Evolutionary conservation across 1,139 yeast genomes (phyloP).

Genomic region (Zygoascus hellenicus): DNA sequence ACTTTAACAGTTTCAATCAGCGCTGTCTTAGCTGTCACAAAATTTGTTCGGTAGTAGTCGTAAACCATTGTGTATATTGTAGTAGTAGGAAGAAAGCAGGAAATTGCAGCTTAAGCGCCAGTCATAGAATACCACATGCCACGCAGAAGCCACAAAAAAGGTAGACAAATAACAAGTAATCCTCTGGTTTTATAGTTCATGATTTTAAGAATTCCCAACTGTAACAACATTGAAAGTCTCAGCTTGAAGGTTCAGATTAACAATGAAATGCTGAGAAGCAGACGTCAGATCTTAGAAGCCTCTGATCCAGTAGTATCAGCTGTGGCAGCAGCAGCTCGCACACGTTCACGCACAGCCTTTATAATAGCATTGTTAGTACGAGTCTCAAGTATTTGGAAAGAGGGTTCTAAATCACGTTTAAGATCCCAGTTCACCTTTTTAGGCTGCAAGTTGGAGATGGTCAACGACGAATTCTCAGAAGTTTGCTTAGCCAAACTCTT

Average conservation of each 20-base stretch:
- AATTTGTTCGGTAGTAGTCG: neutral
- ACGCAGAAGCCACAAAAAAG: too few species aligned
- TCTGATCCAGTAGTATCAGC: too few species aligned
- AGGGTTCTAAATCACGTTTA: constrained; percentile 36
- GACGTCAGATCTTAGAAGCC: too few species aligned
- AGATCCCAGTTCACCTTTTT: constrained; percentile 38
- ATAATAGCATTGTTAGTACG: constrained; percentile 39
- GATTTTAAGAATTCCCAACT: too few species aligned
- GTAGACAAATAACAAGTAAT: too few species aligned
- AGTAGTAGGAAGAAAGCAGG: neutral
- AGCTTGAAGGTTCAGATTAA: too few species aligned
- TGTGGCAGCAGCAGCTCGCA: constrained; percentile 16
- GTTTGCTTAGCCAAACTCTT: constrained; percentile 23
- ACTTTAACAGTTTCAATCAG: neutral
- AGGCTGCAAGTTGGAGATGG: constrained; percentile 28
- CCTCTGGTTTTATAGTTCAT: too few species aligned
- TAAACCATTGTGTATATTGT: neutral
- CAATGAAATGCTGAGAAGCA: too few species aligned
- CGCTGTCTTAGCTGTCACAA: neutral
- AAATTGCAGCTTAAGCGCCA: neutral
- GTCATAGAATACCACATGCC: neutral
- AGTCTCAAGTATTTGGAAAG: constrained; percentile 35
- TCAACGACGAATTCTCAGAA: constrained; percentile 15
- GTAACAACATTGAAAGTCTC: too few species aligned
- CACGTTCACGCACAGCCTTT: constrained; percentile 37